Percentiles rank a stretch among this genome's conserved stretches.
Evolutionary conservation across 192 early-diverging fungal species (phyloP).

Genomic region (Podila verticillata): DNA sequence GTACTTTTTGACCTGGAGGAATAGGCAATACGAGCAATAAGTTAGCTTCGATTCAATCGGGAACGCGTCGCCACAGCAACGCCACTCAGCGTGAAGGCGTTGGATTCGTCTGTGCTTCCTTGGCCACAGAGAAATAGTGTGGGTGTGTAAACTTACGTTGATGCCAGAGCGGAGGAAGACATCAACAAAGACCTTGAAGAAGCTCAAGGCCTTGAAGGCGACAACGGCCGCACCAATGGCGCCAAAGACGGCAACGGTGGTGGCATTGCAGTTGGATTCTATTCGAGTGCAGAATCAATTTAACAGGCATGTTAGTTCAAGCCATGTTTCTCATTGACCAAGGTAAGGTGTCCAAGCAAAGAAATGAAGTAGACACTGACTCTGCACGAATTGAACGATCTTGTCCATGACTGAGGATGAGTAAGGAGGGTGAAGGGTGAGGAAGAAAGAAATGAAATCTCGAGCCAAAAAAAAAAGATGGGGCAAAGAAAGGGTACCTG

Average conservation of each 20-base stretch:
- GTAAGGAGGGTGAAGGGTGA: slow-evolving; percentile 2
- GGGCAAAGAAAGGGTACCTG: background rate
- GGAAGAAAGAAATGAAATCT: slow-evolving; percentile 11
- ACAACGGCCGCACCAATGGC: slow-evolving; percentile 47
- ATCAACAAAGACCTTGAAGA: slow-evolving; percentile 56
- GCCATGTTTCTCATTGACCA: background rate
- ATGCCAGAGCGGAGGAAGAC: slow-evolving; percentile 54
- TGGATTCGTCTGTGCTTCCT: no score
- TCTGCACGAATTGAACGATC: slow-evolving; percentile 45
- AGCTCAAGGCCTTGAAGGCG: slow-evolving; percentile 41
- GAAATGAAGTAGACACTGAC: slow-evolving; percentile 10
- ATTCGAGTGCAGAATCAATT: background rate
- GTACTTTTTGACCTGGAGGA: slow-evolving; percentile 40
- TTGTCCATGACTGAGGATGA: slow-evolving; percentile 29
- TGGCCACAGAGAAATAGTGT: background rate
- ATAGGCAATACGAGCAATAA: background rate
- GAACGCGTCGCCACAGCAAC: background rate
- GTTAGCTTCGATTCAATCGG: background rate
- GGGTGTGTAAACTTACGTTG: slow-evolving; percentile 38
- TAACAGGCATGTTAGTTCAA: no score
- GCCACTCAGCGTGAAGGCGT: background rate
- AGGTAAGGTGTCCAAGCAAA: background rate
- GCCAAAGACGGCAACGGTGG: slow-evolving; percentile 44
- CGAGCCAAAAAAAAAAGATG: slow-evolving; percentile 6
- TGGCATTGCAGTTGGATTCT: slow-evolving; percentile 44